Evolutionary conservation across 2,329 filamentous ascomycete species (phyloP), one percentile per base, ranked within the genome.

Genomic region (Akanthomyces lecanii): DNA sequence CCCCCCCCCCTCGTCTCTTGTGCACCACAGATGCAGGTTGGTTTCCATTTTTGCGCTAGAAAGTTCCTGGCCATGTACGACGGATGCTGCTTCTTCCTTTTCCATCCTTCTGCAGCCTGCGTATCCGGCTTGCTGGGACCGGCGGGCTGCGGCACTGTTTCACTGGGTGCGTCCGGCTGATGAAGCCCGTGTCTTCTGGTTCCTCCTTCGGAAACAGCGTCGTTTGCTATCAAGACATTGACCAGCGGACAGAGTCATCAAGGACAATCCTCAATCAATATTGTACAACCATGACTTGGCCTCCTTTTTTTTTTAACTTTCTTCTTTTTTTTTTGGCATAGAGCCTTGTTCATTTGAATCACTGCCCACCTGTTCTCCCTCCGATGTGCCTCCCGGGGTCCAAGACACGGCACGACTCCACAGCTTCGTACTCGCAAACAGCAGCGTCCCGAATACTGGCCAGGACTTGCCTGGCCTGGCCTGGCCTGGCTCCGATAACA

Each of bases 121-220:
- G 61, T 63, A 63, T 63, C 61, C 61, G 61, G 61, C n/a, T 63
- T 63, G 21, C 47, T 52, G 53, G 61, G 45, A 55, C 47, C 53
- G 53, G 28, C 53, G 53, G 18, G 14, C 5, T 5, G 6, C 30
- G 33, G 60, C 16, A 30, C 21, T 53, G 53, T 44, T 45, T 45
- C 40, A 33, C 8, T 40, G 38, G 6, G 4, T 28, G 28, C 42
- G 30, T n/a, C 38, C 54, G 10, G 48, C 14, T n/a, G 16, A 21
- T 11, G 6, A 10, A 51, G 18, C 4, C 23, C 14, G 25, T 16
- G 10, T 16, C 28, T 21, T 12, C 21, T 23, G 45, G 21, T 25
- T 25, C 4, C 10, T 11, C 21, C 21, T 16, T 44, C 16, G 40
- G 5, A 44, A 4, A 47, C 45, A 25, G 21, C 21, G 21, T 23